Percentiles rank a stretch among this genome's conserved stretches.
These are phyloP conservation scores for Cylindrodendrum hubeiense DNA, from an alignment of 2,329 filamentous ascomycete genomes.

Conservation along the genomic window DNA sequence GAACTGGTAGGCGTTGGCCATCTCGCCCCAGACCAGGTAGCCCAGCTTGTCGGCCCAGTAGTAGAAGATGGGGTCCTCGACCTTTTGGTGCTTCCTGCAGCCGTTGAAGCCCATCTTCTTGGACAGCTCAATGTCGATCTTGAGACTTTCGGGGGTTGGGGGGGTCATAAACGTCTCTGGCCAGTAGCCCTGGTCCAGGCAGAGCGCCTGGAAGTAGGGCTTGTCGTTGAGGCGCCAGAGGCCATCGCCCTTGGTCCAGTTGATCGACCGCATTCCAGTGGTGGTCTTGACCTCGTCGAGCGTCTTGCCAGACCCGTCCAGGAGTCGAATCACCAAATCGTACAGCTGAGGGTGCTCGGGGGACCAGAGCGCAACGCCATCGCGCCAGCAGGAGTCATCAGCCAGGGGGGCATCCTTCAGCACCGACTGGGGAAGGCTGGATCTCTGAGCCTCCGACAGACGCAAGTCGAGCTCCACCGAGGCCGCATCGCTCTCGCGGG, in stretches of 20 bases:
- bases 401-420: slow-evolving; percentile 49
- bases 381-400: slow-evolving; percentile 59
- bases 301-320: slow-evolving; percentile 52
- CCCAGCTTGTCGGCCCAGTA: slow-evolving; percentile 73
- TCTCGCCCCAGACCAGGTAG: slow-evolving; percentile 74
- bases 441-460: slow-evolving; percentile 56
- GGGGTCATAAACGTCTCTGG: slow-evolving; percentile 71
- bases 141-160: slow-evolving; percentile 59
- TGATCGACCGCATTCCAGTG: slow-evolving; percentile 70
- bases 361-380: slow-evolving; percentile 72
- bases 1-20: slow-evolving; percentile 75
- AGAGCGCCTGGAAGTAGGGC: slow-evolving; percentile 71
- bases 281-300: slow-evolving; percentile 71
- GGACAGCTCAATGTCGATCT: slow-evolving; percentile 65
- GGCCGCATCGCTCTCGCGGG: slow-evolving; percentile 62
- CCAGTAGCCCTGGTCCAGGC: slow-evolving; percentile 75
- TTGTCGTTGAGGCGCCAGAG: slow-evolving; percentile 70
- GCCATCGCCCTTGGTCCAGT: slow-evolving; percentile 69
- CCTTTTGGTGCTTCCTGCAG: slow-evolving; percentile 74
- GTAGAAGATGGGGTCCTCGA: slow-evolving; percentile 71
- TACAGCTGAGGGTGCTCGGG: slow-evolving; percentile 70
- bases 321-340: slow-evolving; percentile 65
- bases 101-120: slow-evolving; percentile 75
- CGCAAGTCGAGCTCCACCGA: slow-evolving; percentile 62
- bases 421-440: slow-evolving; percentile 53